A percentile compares a stretch with the other conserved stretches of the same genome.
These are phyloP conservation scores for Cinnamomum chago DNA, from an alignment of 164 flowering plant species.

Conservation along the genomic window DNA sequence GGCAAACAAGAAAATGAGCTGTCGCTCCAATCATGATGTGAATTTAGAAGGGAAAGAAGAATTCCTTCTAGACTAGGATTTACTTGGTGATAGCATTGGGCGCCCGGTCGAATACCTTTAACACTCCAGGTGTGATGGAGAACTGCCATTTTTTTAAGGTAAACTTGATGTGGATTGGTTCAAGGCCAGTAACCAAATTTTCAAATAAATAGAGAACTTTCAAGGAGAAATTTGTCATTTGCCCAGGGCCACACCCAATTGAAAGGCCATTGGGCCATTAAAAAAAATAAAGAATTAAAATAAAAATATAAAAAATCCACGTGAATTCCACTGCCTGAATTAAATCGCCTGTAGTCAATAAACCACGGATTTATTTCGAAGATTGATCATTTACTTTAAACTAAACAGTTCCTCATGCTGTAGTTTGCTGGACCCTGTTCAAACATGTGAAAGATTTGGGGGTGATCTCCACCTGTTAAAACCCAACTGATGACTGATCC, in stretches of 20 bases:
- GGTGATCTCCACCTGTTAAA: no score
- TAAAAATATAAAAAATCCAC: not conserved
- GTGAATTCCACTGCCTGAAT: not conserved
- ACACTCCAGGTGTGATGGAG: slow-evolving; percentile 84
- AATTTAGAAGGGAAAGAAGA: slow-evolving; percentile 44
- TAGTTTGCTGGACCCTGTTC: no score
- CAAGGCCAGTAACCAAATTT: not conserved
- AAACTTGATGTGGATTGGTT: slow-evolving; percentile 1
- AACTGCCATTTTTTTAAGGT: slow-evolving; percentile 83
- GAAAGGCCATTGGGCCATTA: no score
- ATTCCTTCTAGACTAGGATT: slow-evolving; percentile 65
- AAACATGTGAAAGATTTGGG: no score
- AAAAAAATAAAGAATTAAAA: no score
- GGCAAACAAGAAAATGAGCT: slow-evolving; percentile 45
- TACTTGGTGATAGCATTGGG: slow-evolving; percentile 72
- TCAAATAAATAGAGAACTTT: no score
- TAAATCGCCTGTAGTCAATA: not conserved
- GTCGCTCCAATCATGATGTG: slow-evolving; percentile 32
- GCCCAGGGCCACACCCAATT: not conserved
- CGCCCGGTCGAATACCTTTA: slow-evolving; percentile 72
- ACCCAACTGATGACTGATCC: no score
- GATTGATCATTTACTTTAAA: no score
- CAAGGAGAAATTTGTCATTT: not conserved
- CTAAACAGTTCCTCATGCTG: no score
- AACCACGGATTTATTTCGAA: not conserved